Evolutionary conservation across 805 yeast species (phyloP).

Genomic region (Candida quercuum): DNA sequence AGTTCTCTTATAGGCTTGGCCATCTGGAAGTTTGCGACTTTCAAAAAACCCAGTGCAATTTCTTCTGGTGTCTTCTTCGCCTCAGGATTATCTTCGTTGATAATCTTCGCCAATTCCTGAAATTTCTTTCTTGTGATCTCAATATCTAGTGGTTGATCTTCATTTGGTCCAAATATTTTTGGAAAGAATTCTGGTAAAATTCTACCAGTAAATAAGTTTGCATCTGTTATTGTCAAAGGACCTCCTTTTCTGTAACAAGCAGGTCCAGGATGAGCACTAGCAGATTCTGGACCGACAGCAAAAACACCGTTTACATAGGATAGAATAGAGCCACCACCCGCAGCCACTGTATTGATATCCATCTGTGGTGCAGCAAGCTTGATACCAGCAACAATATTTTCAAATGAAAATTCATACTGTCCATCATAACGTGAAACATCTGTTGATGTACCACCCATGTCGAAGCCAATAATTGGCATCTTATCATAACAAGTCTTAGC

Average conservation of each 20-base stretch:
- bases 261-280: slow-evolving; percentile 44
- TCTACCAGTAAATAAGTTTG: slow-evolving; percentile 38
- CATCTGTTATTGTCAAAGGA: slow-evolving; percentile 43
- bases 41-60: slow-evolving; percentile 40
- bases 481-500: slow-evolving; percentile 46
- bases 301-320: slow-evolving; percentile 31
- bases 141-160: slow-evolving; percentile 33
- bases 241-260: slow-evolving; percentile 45
- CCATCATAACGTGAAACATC: slow-evolving; percentile 33
- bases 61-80: slow-evolving; percentile 33
- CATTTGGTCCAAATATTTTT: slow-evolving; percentile 40
- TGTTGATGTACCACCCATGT: slow-evolving; percentile 39
- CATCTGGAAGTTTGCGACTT: slow-evolving; percentile 42
- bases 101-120: slow-evolving; percentile 30
- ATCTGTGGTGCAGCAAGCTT: slow-evolving; percentile 36
- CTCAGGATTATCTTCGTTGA: slow-evolving; percentile 30
- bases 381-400: slow-evolving; percentile 33
- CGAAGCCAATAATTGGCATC: slow-evolving; percentile 32
- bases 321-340: slow-evolving; percentile 32
- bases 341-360: slow-evolving; percentile 33
- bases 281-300: slow-evolving; percentile 43
- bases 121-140: slow-evolving; percentile 31
- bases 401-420: slow-evolving; percentile 26
- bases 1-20: slow-evolving; percentile 42
- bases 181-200: slow-evolving; percentile 37